These are phyloP conservation scores for Cavenderia fasciculata DNA, from an alignment of 78 protist species.

Conservation along the genomic window DNA sequence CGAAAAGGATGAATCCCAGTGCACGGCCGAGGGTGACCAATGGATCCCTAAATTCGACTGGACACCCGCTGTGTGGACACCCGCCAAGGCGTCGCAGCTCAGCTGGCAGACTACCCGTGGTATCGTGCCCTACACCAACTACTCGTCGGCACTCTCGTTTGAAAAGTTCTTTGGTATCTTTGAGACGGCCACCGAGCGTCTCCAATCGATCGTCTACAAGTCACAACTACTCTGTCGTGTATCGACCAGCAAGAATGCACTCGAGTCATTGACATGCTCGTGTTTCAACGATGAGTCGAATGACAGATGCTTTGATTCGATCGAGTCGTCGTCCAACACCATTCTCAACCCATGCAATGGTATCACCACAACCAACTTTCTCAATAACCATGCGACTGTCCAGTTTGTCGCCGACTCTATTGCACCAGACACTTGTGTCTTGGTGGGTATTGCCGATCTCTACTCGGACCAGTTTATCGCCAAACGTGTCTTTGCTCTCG, in stretches of 20 bases:
- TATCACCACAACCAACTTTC: neutral
- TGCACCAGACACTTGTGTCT: neutral
- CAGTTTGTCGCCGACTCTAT: neutral
- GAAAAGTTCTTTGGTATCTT: neutral
- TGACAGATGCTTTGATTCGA: neutral
- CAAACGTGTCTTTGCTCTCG: neutral
- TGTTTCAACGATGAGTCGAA: neutral
- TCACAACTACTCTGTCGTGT: constrained; percentile 32
- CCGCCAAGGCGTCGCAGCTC: neutral
- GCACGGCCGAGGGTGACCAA: neutral
- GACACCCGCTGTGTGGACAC: constrained; percentile 19
- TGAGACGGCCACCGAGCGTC: neutral
- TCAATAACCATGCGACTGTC: neutral
- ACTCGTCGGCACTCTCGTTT: neutral
- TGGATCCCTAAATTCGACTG: constrained; percentile 39
- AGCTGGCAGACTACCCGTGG: neutral
- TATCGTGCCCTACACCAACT: neutral
- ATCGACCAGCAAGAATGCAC: constrained; percentile 2
- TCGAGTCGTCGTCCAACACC: neutral
- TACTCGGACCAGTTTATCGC: constrained; percentile 3
- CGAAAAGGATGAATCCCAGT: neutral
- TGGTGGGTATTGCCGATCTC: constrained; percentile 13
- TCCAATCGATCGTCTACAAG: neutral
- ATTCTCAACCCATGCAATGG: neutral
- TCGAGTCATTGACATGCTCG: constrained; percentile 14